Base-by-base conservation (phyloP, 768 basidiomycete species). In the Russula olivacea region DNA sequence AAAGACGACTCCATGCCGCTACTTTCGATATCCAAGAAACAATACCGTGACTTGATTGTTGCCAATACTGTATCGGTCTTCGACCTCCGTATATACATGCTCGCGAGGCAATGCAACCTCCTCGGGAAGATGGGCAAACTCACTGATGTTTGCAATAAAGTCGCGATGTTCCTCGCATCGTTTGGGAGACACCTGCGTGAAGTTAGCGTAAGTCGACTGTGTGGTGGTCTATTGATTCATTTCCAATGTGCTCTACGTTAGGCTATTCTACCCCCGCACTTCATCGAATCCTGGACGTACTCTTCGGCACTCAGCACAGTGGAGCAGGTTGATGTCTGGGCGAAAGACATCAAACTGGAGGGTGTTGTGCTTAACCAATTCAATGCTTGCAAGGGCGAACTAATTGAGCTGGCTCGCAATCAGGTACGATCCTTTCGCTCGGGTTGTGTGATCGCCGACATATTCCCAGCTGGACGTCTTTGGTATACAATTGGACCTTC, bases 201-300 rank as follows among this genome's bases (percentile, higher is more conserved):
- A 61, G 80, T 86, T 41, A 83, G 91, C 79, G 95, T 94, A 67
- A 54, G 76, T 64, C 4, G 40, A 38, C 54, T 15, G 3, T 5
- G 7, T 36, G 19, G 21, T 48, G 67, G 58, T 25, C 25, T 30
- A 59, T 17, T 43, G 30, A 66, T 49, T 49, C 53, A 49, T 30
- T 57, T 30, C 25, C 17, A 5, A 60, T 61, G 32, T 30, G 56
- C 52, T 63, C 36, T 50, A 65, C 61, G 66, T 63, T 63, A 86
- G 83, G 71, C 69, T 38, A 79, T 77, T 4, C 76, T 89, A 25
- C 81, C 88, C 0, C 76, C 77, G 19, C 83, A 87, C 70, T 97
- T 96, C 71, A 78, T 97, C 38, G 91, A 97, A 71, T 88, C 91
- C 0, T 99, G 97, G 97, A 88, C 83, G 38, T 98, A 93, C 74